A percentile compares a stretch with the other conserved stretches of the same genome.
These are phyloP conservation scores for Aegilops tauschii DNA, from an alignment of 176 grass and related monocot species.

Conservation along the genomic window DNA sequence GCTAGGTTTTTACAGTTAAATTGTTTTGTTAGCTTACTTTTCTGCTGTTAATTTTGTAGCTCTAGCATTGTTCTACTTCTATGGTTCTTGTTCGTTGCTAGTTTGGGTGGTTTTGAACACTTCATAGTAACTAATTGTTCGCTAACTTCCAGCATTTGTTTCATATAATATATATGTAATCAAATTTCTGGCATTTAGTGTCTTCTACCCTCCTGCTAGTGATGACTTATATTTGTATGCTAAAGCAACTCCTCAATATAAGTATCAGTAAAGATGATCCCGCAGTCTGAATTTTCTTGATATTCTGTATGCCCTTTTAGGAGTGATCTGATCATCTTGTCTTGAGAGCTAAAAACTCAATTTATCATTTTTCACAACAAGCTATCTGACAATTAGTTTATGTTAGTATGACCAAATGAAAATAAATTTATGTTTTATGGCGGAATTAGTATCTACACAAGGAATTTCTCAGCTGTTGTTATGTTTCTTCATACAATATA, in stretches of 20 bases:
- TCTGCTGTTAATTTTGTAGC: neutral
- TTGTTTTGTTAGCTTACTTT: neutral
- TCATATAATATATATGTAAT: neutral
- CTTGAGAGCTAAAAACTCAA: neutral
- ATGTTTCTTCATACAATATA: neutral
- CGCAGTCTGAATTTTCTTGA: neutral
- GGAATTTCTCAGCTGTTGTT: neutral
- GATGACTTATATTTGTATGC: neutral
- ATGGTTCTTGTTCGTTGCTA: neutral
- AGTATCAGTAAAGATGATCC: neutral
- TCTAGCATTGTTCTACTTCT: neutral
- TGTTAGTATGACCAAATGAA: neutral
- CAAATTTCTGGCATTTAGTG: conserved; percentile 5
- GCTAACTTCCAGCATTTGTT: neutral
- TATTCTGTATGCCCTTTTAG: neutral
- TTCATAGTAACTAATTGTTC: neutral
- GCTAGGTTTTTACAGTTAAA: neutral
- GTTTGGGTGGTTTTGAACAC: neutral
- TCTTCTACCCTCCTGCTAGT: neutral
- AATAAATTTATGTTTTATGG: neutral
- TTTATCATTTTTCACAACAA: neutral
- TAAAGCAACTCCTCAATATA: neutral
- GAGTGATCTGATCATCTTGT: neutral
- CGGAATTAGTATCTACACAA: neutral
- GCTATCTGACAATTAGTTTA: neutral